These are phyloP conservation scores for Orobanche coerulescens DNA, from an alignment of 257 asterid genomes.

Conservation along the genomic window DNA sequence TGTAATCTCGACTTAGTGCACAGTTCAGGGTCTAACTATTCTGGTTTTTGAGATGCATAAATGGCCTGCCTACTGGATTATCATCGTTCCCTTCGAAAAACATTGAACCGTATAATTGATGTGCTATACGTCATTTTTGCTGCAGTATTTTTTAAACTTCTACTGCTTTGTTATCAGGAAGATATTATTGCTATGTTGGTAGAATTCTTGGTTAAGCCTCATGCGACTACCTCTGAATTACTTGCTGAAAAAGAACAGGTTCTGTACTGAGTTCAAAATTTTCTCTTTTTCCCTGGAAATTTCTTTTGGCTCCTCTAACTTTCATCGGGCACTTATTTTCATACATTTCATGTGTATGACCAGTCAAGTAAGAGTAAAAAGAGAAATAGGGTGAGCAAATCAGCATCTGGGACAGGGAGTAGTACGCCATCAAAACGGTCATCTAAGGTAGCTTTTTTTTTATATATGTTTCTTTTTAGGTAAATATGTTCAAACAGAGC, in stretches of 20 bases:
- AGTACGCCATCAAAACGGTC: slow-evolving; percentile 53
- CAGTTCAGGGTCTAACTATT: background rate
- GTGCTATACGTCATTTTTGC: background rate
- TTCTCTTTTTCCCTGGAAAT: too few relatives aligned
- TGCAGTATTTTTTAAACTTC: background rate
- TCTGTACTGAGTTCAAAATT: background rate
- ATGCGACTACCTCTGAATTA: slow-evolving; percentile 8
- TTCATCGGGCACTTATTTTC: slow-evolving; percentile 14
- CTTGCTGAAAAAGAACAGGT: slow-evolving; percentile 57
- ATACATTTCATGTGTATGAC: slow-evolving; percentile 5
- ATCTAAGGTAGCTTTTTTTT: slow-evolving; percentile 41
- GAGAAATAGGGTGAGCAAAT: slow-evolving; percentile 59
- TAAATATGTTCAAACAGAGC: background rate
- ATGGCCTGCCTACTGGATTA: background rate
- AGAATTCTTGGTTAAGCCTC: slow-evolving; percentile 5
- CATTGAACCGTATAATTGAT: background rate
- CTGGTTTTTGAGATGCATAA: slow-evolving; percentile 6
- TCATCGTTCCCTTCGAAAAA: background rate
- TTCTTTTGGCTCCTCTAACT: background rate
- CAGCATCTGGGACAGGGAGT: slow-evolving; percentile 38
- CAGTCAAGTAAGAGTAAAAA: slow-evolving; percentile 65
- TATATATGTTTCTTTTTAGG: background rate
- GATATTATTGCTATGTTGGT: slow-evolving; percentile 2
- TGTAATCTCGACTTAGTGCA: background rate
- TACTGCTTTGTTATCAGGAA: slow-evolving; percentile 11